Percentiles rank a stretch among this genome's conserved stretches.
Evolutionary conservation across 1,139 yeast species (phyloP).

Genomic region (Suhomyces anneliseae): DNA sequence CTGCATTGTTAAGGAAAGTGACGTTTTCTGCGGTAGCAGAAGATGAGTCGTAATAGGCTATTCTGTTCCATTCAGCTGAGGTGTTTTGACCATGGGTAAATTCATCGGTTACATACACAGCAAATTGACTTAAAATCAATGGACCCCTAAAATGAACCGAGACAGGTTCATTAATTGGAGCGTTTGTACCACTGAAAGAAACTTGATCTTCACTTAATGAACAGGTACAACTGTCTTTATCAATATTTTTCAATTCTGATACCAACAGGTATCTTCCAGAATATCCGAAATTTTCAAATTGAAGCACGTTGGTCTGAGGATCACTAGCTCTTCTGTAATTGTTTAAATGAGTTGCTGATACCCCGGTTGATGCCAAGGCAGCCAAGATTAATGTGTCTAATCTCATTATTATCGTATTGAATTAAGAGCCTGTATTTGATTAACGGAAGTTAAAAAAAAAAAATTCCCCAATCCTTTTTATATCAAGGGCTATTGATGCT

Average conservation of each 20-base stretch:
- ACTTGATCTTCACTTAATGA: conserved; percentile 51
- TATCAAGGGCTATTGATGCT: conserved; percentile 1
- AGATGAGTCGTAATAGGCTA: conserved; percentile 59
- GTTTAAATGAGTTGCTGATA: background rate
- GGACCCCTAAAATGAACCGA: conserved; percentile 97
- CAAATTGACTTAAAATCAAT: conserved; percentile 72
- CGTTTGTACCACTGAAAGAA: conserved; percentile 67
- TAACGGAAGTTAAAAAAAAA: no score
- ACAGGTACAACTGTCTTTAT: conserved; percentile 60
- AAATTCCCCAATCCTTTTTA: background rate
- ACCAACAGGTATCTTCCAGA: conserved; percentile 78
- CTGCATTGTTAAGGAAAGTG: conserved; percentile 80
- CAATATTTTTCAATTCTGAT: conserved; percentile 49
- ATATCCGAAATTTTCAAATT: conserved; percentile 55
- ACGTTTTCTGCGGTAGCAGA: conserved; percentile 61
- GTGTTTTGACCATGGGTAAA: conserved; percentile 29
- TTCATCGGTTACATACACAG: conserved; percentile 38
- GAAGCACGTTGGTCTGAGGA: conserved; percentile 13
- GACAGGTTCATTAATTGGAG: conserved; percentile 87
- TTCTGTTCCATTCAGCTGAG: conserved; percentile 69
- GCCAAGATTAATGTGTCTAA: background rate
- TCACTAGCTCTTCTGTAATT: conserved; percentile 2
- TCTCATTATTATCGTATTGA: conserved; percentile 1
- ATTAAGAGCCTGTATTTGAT: background rate
- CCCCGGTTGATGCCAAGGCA: background rate